Percentiles rank a stretch among this genome's conserved stretches.
Conservation (phyloP, 495 filamentous ascomycete genomes). For the Penicillium cataractarum region DNA sequence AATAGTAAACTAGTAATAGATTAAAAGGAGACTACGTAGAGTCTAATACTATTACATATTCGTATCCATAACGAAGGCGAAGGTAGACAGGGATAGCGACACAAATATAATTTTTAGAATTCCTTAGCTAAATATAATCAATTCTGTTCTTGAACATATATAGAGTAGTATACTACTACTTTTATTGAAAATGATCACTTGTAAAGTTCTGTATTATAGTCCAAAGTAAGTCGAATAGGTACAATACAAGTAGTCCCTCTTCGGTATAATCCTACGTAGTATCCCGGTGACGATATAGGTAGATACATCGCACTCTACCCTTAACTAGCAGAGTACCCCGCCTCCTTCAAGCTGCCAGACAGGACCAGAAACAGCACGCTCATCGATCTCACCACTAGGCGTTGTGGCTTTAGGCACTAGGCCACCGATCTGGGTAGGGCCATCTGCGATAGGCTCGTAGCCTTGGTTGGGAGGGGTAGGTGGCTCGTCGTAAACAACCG, state of each 20-base stretch:
- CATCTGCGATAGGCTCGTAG: background rate
- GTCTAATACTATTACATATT: background rate
- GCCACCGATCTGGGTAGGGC: background rate
- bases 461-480: constrained; percentile 1
- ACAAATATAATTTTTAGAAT: background rate
- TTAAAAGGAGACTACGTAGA: background rate
- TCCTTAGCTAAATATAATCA: background rate
- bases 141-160: background rate
- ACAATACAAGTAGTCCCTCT: background rate
- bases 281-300: background rate
- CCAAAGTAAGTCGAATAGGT: background rate
- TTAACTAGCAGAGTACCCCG: background rate
- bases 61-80: background rate
- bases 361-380: background rate
- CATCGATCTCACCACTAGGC: background rate
- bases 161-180: background rate
- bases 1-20: background rate
- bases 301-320: background rate
- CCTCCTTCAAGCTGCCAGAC: background rate
- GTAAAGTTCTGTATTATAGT: background rate
- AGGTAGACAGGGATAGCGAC: background rate
- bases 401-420: background rate
- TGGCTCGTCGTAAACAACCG: background rate
- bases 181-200: background rate
- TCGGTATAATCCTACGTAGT: background rate